phyloP scores from a whole-genome alignment of 108 stramenopile species.

The Craspedostauros australis region DNA sequence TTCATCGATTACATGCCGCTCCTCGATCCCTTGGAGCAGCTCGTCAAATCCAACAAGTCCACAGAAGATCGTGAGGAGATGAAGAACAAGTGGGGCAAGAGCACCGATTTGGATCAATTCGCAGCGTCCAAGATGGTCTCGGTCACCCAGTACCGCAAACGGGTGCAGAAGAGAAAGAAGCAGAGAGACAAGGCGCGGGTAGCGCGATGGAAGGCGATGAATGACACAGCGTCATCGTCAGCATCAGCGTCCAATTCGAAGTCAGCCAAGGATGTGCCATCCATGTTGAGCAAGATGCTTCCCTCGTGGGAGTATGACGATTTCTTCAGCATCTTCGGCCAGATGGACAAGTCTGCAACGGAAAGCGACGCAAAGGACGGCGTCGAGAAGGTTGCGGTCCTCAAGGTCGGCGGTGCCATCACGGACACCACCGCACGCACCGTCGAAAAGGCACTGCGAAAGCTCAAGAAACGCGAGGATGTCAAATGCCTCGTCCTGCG shows the following conservation, averaged over 20 bases:
- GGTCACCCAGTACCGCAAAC: conserved; percentile 18
- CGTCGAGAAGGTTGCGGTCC: conserved; percentile 51
- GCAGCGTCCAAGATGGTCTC: conserved; percentile 15
- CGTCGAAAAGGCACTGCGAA: conserved; percentile 38
- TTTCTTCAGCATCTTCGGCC: neutral
- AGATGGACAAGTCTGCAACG: neutral
- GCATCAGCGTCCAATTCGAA: too few species aligned
- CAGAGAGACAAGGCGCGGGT: too few species aligned
- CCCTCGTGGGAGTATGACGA: too few species aligned
- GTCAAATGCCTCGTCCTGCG: conserved; percentile 61
- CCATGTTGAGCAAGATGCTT: too few species aligned
- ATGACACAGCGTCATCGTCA: too few species aligned
- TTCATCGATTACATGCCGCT: conserved; percentile 51
- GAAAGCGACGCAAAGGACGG: conserved; percentile 1
- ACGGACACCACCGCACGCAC: conserved; percentile 34
- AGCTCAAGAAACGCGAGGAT: conserved; percentile 42
- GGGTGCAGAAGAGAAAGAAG: conserved; percentile 24
- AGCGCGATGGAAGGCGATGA: too few species aligned
- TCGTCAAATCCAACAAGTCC: conserved; percentile 35
- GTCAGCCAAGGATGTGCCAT: too few species aligned
- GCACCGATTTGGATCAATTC: conserved; percentile 28
- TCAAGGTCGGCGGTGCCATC: conserved; percentile 57
- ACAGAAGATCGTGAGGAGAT: neutral
- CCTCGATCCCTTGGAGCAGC: conserved; percentile 41
- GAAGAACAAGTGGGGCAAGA: conserved; percentile 2